Evolutionary conservation across 2,329 filamentous ascomycete species (phyloP), one percentile per base, ranked within the genome.

Genomic region (Aureobasidium sp.): DNA sequence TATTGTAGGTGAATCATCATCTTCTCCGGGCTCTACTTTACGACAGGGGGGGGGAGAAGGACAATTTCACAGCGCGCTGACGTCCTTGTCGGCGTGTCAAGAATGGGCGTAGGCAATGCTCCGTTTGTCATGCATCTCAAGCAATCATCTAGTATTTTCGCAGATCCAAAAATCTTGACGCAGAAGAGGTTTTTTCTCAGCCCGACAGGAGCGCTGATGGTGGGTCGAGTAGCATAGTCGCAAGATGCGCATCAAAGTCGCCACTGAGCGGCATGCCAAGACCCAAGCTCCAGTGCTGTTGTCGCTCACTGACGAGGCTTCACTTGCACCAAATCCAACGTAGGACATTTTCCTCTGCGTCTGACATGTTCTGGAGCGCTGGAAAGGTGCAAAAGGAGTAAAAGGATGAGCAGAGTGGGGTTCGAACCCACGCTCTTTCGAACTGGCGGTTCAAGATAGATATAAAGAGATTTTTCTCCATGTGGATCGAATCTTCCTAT

Each of bases 391-490:
- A 37, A 52, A 52, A 37, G 4, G 29, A 33, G 24, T 17, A 17
- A 47, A 15, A 47, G 37, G 17, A 9, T 52, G 48, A 52, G n/a
- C 17, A 19, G 17, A 22, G 48, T 52, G 48, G 48, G 48, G 48
- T 52, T 52, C 48, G 48, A 52, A 52, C 48, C 48, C 48, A 52
- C 48, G 48, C 48, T 52, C 48, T 52, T 52, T 52, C 48, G 48
- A 52, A 52, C 48, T 52, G 31, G 48, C 48, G 48, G 15, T 52
- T 52, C 17, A 52, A 37, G 31, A 14, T 12, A 19, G 19, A 12
- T 33, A 49, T n/a, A 12, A 12, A 31, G 24, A 24, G 24, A 11
- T n/a, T 12, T 33, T 19, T 31, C 24, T 22, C 24, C 27, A 2
- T 15, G 1, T 14, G 15, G 17, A 31, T 6, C 27, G 29, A 31